Conservation (phyloP, 257 asterid species). For the Paulownia fortunei region DNA sequence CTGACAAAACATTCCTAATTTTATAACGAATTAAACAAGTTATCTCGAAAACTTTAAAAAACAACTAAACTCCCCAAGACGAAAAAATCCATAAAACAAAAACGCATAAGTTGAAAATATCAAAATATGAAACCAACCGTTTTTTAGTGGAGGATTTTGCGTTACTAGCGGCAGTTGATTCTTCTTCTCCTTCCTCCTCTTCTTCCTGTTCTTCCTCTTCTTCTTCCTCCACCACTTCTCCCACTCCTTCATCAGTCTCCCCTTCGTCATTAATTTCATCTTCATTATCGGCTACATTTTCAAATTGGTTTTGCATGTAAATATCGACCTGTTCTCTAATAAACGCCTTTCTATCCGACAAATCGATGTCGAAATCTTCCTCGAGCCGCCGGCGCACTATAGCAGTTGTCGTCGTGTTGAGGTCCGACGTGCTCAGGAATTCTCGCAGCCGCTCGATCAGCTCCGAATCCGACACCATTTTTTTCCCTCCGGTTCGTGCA, state of each 20-base stretch:
- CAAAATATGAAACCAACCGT: slow-evolving; percentile 45
- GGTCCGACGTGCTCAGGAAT: slow-evolving; percentile 82
- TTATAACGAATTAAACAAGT: neutral
- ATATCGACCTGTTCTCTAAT: slow-evolving; percentile 79
- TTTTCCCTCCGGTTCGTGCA: slow-evolving; percentile 38
- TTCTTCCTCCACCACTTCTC: slow-evolving; percentile 29
- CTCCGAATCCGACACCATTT: slow-evolving; percentile 82
- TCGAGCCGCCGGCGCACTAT: slow-evolving; percentile 83
- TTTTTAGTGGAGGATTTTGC: slow-evolving; percentile 43
- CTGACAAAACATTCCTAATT: neutral
- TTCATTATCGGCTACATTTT: slow-evolving; percentile 44
- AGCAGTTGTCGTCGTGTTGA: slow-evolving; percentile 69
- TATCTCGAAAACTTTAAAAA: slow-evolving; percentile 10
- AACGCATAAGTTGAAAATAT: neutral
- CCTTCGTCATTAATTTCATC: slow-evolving; percentile 38
- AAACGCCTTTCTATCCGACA: slow-evolving; percentile 72
- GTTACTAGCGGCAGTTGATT: slow-evolving; percentile 27
- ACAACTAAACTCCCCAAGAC: neutral
- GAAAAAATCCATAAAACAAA: slow-evolving; percentile 1
- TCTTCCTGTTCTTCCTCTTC: slow-evolving; percentile 46
- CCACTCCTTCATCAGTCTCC: slow-evolving; percentile 31
- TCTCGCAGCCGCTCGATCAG: slow-evolving; percentile 71
- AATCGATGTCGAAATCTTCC: slow-evolving; percentile 83
- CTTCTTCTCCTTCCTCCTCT: slow-evolving; percentile 40
- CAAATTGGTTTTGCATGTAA: slow-evolving; percentile 60